Base-by-base conservation (phyloP, 1,284 basidiomycete genomes). In the Phellinidium pouzarii region DNA sequence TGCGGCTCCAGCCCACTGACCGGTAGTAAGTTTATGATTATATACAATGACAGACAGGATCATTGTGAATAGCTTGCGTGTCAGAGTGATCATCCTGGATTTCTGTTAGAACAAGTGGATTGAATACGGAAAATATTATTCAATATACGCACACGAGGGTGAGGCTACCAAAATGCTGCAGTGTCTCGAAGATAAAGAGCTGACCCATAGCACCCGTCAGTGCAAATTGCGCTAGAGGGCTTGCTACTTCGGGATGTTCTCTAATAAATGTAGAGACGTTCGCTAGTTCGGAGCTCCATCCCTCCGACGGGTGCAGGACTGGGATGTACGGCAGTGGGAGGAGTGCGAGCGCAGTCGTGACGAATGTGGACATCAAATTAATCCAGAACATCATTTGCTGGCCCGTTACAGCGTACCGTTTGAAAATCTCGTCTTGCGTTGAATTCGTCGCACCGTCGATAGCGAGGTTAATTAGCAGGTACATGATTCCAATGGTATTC, bases 351-450 rank as follows among this genome's bases (percentile, higher is more conserved):
- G 79, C 65, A 4, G 78, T 70, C 6, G 84, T 83, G 56, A 93
- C 68, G 36, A 81, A 44, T 1, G 91, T 89, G 65, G 86, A 86
- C 69, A 93, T 85, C 26, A 85, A 63, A 66, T 95, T 95, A 69
- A 97, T 97, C 81, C 86, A 95, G 66, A 99, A 86, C 96, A 99
- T 99, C 94, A 99, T 97, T 67, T 99, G 95, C 66, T 96, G 94
- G 3, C 96, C 96, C 0, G 85, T 82, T 19, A 94, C 81, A 37
- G 79, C 77, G 69, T 84, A 82, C 20, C 75, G 71, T 36, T 80
- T 74, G 68, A 99, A 99, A 57, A 99, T 89, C 70, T 98, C 90
- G 67, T 99, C 96, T 68, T 99, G 96, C 1, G 94, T 97, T n/a
- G 91, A 91, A 72, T 99, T 98, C 52, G 88, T 90, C 37, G 91